Conservation (phyloP, 1,284 basidiomycete species). For the Cutaneotrichosporon mucoides region DNA sequence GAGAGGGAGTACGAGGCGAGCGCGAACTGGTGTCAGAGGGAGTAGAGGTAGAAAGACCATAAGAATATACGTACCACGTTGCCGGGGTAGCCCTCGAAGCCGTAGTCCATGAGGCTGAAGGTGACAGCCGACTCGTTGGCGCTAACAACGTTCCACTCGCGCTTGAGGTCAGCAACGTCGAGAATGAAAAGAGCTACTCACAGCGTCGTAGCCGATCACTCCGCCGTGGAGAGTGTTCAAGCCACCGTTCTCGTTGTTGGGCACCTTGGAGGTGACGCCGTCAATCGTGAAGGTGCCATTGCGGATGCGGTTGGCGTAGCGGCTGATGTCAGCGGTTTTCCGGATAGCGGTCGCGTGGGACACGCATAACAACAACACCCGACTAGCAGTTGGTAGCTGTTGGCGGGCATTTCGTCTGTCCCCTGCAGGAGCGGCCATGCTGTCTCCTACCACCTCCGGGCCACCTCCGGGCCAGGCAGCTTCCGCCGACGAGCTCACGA, state of each 20-base stretch:
- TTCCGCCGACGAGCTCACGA: no score
- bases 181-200: constrained; percentile 7
- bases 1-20: constrained; percentile 28
- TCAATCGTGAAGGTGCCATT: constrained; percentile 30
- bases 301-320: constrained; percentile 38
- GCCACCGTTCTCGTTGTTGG: constrained; percentile 33
- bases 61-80: constrained; percentile 22
- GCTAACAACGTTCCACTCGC: constrained; percentile 20
- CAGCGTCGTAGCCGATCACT: constrained; percentile 22
- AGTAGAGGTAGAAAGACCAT: neutral
- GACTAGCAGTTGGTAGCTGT: no score
- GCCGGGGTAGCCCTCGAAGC: constrained; percentile 35
- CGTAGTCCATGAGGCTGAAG: constrained; percentile 19
- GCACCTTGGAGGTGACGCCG: constrained; percentile 21
- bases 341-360: neutral
- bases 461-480: no score
- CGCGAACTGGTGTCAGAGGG: constrained; percentile 15
- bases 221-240: constrained; percentile 29
- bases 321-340: constrained; percentile 11
- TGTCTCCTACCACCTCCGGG: no score
- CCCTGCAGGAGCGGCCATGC: no score
- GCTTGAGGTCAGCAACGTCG: constrained; percentile 2
- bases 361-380: no score
- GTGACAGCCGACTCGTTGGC: constrained; percentile 12
- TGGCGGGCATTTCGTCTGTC: no score